phyloP scores from a whole-genome alignment of 345 rosid species.

The Excoecaria agallocha region DNA sequence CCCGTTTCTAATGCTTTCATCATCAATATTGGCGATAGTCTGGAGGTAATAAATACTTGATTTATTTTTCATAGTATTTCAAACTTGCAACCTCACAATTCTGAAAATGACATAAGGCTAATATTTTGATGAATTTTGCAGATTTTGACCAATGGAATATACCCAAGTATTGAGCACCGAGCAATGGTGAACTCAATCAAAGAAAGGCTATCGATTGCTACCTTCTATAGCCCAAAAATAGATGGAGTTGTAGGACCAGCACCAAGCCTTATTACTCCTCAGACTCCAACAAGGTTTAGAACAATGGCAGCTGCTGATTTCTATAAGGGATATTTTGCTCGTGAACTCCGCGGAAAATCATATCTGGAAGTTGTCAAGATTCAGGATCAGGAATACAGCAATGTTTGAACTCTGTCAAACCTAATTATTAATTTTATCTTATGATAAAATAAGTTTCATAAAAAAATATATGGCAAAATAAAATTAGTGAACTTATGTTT shows the following conservation, averaged over 20 bases:
- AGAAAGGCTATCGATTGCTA: slow-evolving; percentile 16
- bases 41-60: slow-evolving; percentile 12
- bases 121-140: background rate
- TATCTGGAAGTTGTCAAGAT: slow-evolving; percentile 16
- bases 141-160: slow-evolving; percentile 17
- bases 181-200: slow-evolving; percentile 8
- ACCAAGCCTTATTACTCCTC: slow-evolving; percentile 12
- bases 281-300: slow-evolving; percentile 11
- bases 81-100: no score
- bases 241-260: slow-evolving; percentile 20
- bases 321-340: slow-evolving; percentile 1
- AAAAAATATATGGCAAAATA: no score
- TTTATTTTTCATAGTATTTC: no score
- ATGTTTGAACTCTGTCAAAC: background rate
- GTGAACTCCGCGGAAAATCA: slow-evolving; percentile 18
- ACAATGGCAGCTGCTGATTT: slow-evolving; percentile 6
- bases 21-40: slow-evolving; percentile 27
- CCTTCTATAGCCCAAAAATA: slow-evolving; percentile 1
- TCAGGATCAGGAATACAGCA: background rate
- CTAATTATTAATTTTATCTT: no score
- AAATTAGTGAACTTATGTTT: no score
- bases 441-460: background rate
- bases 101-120: no score
- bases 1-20: slow-evolving; percentile 29
- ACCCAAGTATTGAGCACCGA: slow-evolving; percentile 16